phyloP scores from a whole-genome alignment of 768 basidiomycete genomes.

The Candolleomyces efflorescens region DNA sequence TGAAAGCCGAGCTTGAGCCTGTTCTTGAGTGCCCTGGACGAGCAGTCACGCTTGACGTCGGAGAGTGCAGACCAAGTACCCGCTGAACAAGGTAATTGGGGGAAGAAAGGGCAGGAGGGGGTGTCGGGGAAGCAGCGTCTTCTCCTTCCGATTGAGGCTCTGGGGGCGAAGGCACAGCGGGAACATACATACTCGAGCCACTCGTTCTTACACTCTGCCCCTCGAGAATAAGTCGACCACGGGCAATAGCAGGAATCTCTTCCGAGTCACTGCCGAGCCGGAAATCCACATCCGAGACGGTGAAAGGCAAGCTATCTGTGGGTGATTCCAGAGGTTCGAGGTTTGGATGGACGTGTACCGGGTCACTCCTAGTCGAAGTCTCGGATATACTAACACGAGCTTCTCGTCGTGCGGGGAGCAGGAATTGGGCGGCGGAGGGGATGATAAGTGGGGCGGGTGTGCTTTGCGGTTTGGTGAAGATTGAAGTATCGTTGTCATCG shows the following conservation, averaged over 20 bases:
- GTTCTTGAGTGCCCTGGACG: slow-evolving; percentile 12
- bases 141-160: background rate
- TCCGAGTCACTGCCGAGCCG: slow-evolving; percentile 35
- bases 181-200: background rate
- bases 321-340: slow-evolving; percentile 40
- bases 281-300: slow-evolving; percentile 51
- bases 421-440: slow-evolving; percentile 3
- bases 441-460: slow-evolving; percentile 5
- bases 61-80: slow-evolving; percentile 24
- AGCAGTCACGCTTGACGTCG: slow-evolving; percentile 13
- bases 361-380: slow-evolving; percentile 16
- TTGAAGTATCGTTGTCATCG: background rate
- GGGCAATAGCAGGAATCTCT: background rate
- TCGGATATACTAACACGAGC: slow-evolving; percentile 5
- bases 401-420: slow-evolving; percentile 3
- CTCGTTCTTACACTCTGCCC: background rate
- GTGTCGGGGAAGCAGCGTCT: slow-evolving; percentile 9
- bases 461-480: background rate
- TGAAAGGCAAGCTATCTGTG: slow-evolving; percentile 53
- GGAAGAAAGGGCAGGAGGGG: slow-evolving; percentile 10
- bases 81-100: slow-evolving; percentile 20
- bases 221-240: background rate
- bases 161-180: slow-evolving; percentile 1
- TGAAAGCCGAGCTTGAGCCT: slow-evolving; percentile 29
- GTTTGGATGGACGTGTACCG: slow-evolving; percentile 29